Percentiles rank a stretch among this genome's conserved stretches.
phyloP scores from a whole-genome alignment of 345 rosid genomes.

The Cardamine resedifolia region DNA sequence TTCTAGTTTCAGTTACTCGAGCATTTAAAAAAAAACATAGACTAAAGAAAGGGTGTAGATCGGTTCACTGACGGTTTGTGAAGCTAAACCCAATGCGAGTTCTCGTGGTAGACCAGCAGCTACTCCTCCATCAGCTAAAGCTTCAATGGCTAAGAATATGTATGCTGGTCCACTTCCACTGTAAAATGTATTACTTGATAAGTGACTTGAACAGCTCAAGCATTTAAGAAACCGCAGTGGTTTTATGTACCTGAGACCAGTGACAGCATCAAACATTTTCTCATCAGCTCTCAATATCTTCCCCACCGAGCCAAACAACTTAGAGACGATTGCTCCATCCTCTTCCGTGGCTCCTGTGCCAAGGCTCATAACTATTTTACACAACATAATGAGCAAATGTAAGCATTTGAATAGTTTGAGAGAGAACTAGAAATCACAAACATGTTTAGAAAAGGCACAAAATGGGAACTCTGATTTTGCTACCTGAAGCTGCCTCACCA shows the following conservation, averaged over 20 bases:
- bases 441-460: neutral
- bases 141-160: constrained; percentile 84
- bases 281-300: constrained; percentile 88
- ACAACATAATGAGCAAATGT: neutral
- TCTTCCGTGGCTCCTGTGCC: constrained; percentile 75
- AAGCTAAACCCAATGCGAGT: constrained; percentile 77
- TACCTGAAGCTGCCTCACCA: constrained; percentile 84
- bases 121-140: constrained; percentile 95
- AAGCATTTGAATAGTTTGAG: neutral
- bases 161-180: constrained; percentile 98
- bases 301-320: constrained; percentile 80
- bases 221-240: neutral
- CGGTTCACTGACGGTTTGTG: constrained; percentile 69
- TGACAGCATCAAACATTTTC: constrained; percentile 82
- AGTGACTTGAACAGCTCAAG: neutral
- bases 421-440: constrained; percentile 4
- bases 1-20: neutral
- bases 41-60: neutral
- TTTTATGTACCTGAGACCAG: constrained; percentile 72
- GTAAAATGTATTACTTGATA: constrained; percentile 12
- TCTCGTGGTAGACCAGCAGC: constrained; percentile 97
- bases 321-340: constrained; percentile 67
- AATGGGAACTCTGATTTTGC: neutral
- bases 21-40: neutral
- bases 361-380: constrained; percentile 62